A percentile compares a stretch with the other conserved stretches of the same genome.
phyloP scores from a whole-genome alignment of 768 basidiomycete genomes.

The Trametes gibbosa region DNA sequence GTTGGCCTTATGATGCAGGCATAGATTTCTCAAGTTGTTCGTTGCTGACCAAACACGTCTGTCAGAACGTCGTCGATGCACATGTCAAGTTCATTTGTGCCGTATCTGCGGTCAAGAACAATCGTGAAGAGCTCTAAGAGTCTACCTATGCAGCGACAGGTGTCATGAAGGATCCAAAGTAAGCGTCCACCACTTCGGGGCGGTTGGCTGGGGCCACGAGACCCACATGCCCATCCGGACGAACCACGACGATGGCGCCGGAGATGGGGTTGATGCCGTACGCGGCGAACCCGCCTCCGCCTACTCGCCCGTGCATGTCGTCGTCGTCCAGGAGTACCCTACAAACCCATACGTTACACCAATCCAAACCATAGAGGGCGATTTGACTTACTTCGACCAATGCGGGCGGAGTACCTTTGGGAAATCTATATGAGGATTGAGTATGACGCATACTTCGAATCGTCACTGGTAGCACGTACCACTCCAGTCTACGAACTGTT shows the following conservation, averaged over 20 bases:
- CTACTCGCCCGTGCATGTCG: constrained; percentile 41
- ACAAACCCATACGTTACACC: neutral
- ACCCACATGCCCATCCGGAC: constrained; percentile 71
- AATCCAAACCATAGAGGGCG: neutral
- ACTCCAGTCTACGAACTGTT: constrained; percentile 9
- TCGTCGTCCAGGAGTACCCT: constrained; percentile 63
- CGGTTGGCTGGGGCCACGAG: constrained; percentile 49
- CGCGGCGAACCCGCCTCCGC: constrained; percentile 54
- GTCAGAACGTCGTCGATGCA: too few species aligned
- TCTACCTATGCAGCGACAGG: neutral
- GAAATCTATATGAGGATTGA: constrained; percentile 39
- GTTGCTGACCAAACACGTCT: too few species aligned
- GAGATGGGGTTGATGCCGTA: constrained; percentile 46
- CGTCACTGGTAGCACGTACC: neutral
- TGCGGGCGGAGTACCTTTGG: constrained; percentile 48
- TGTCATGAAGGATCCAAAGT: constrained; percentile 48
- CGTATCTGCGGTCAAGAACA: neutral
- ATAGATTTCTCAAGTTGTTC: too few species aligned
- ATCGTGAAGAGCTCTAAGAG: neutral
- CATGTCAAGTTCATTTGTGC: neutral
- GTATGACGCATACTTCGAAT: neutral
- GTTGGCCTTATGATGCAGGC: too few species aligned
- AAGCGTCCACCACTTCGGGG: constrained; percentile 36
- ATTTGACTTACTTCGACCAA: constrained; percentile 52
- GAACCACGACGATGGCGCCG: constrained; percentile 55